A percentile compares a stretch with the other conserved stretches of the same genome.
Evolutionary conservation across 2,329 filamentous ascomycete genomes (phyloP).

Genomic region (Fusarium paranaense): DNA sequence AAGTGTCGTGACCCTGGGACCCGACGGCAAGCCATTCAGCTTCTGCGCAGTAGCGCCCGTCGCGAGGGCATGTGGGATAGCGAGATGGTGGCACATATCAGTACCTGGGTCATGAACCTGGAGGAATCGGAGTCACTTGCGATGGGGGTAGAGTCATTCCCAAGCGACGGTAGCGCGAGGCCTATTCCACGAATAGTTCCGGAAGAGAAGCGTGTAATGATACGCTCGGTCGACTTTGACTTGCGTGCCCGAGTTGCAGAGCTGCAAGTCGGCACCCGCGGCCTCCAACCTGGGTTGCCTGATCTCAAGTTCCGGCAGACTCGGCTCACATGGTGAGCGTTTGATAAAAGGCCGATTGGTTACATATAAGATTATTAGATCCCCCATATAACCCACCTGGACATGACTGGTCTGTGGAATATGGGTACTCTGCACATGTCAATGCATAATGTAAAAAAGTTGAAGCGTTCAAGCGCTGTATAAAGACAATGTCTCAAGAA

Average conservation of each 20-base stretch:
- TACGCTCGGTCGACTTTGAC: conserved; percentile 68
- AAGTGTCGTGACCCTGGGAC: conserved; percentile 70
- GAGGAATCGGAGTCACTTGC: conserved; percentile 61
- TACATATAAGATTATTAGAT: background rate
- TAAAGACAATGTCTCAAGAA: background rate
- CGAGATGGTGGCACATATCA: conserved; percentile 66
- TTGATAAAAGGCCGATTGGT: background rate
- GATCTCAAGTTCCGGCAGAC: conserved; percentile 62
- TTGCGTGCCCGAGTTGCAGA: conserved; percentile 62
- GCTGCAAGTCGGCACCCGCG: conserved; percentile 66
- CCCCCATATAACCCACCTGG: background rate
- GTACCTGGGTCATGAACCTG: conserved; percentile 65
- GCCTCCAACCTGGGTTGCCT: conserved; percentile 57
- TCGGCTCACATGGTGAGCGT: conserved; percentile 60
- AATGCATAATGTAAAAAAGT: background rate
- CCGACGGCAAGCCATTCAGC: conserved; percentile 70
- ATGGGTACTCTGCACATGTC: background rate
- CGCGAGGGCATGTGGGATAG: conserved; percentile 79
- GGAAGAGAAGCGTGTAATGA: conserved; percentile 66
- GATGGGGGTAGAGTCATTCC: conserved; percentile 26
- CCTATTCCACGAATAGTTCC: conserved; percentile 53
- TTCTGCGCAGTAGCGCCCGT: conserved; percentile 69
- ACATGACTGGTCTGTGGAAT: background rate
- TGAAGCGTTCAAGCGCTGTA: background rate
- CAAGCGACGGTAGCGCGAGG: conserved; percentile 10